A percentile compares a stretch with the other conserved stretches of the same genome.
These are phyloP conservation scores for Phytophthora capsici DNA, from an alignment of 352 stramenopile species.

Conservation along the genomic window DNA sequence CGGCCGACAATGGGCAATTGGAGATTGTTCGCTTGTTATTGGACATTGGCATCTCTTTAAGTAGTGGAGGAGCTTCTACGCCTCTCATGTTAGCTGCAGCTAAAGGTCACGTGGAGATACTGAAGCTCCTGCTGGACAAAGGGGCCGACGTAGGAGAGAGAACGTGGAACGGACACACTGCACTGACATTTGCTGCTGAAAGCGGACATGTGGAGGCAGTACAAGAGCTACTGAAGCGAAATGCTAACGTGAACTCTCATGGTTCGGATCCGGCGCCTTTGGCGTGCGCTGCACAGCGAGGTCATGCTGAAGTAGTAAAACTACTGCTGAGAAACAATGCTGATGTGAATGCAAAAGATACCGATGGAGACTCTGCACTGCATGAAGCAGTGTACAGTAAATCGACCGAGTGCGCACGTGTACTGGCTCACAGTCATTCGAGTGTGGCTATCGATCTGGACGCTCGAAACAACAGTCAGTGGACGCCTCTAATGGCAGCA, in stretches of 20 bases:
- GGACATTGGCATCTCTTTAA: background rate
- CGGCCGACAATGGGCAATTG: slow-evolving; percentile 6
- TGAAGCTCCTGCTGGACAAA: slow-evolving; percentile 11
- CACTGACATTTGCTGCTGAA: slow-evolving; percentile 29
- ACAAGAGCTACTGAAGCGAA: background rate
- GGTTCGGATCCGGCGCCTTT: slow-evolving; percentile 6
- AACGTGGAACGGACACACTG: slow-evolving; percentile 14
- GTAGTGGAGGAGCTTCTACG: slow-evolving; percentile 13
- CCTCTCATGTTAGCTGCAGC: slow-evolving; percentile 21
- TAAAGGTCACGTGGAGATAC: slow-evolving; percentile 10
- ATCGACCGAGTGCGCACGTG: background rate
- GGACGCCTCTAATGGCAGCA: slow-evolving; percentile 23
- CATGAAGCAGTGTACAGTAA: slow-evolving; percentile 22
- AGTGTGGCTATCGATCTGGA: background rate
- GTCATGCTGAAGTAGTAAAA: slow-evolving; percentile 17
- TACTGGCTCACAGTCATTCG: background rate
- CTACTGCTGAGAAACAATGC: slow-evolving; percentile 9
- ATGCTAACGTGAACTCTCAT: slow-evolving; percentile 1
- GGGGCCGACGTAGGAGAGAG: slow-evolving; percentile 9
- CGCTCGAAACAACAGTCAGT: background rate
- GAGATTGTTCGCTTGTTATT: slow-evolving; percentile 8
- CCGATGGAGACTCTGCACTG: slow-evolving; percentile 20
- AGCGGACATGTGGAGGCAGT: background rate
- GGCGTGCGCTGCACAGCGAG: slow-evolving; percentile 5
- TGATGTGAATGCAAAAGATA: slow-evolving; percentile 8